Percentiles rank a stretch among this genome's conserved stretches.
Evolutionary conservation across 768 basidiomycete genomes (phyloP).

Genomic region (Hypholoma fasciculare): DNA sequence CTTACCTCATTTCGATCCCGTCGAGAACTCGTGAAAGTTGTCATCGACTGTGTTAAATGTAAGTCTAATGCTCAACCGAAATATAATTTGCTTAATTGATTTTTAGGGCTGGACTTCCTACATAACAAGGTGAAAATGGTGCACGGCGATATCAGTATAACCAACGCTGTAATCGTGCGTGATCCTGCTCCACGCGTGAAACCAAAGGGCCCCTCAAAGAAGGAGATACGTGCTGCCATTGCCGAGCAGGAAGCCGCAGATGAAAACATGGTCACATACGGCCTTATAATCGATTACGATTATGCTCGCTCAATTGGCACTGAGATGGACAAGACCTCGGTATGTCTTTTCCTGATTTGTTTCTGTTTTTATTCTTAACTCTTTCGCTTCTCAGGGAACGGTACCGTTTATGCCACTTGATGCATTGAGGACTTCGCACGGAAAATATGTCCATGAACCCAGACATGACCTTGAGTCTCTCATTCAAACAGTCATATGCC

Average conservation of each 20-base stretch:
- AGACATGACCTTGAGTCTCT: constrained; percentile 13
- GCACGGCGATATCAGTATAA: constrained; percentile 7
- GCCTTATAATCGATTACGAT: constrained; percentile 9
- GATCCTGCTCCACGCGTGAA: not conserved
- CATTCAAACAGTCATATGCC: constrained; percentile 6
- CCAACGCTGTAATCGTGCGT: constrained; percentile 7
- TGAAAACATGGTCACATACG: constrained; percentile 1
- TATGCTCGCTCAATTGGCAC: constrained; percentile 7
- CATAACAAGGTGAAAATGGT: constrained; percentile 2
- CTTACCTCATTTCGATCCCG: constrained; percentile 10
- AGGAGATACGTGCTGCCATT: not conserved
- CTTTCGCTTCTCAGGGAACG: constrained; percentile 6
- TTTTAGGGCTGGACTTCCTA: constrained; percentile 1
- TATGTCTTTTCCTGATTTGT: not conserved
- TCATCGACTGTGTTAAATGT: constrained; percentile 8
- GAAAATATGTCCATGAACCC: constrained; percentile 7
- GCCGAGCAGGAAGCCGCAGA: not conserved
- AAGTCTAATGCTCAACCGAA: not conserved
- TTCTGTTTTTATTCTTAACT: not conserved
- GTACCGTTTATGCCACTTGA: constrained; percentile 13
- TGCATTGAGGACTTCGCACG: not conserved
- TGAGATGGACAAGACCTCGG: constrained; percentile 8
- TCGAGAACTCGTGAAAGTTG: constrained; percentile 2
- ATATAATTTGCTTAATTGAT: not conserved
- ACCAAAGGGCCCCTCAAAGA: no score